These are phyloP conservation scores for Oryza nivara DNA, from an alignment of 176 grass and related monocot genomes.

Conservation along the genomic window DNA sequence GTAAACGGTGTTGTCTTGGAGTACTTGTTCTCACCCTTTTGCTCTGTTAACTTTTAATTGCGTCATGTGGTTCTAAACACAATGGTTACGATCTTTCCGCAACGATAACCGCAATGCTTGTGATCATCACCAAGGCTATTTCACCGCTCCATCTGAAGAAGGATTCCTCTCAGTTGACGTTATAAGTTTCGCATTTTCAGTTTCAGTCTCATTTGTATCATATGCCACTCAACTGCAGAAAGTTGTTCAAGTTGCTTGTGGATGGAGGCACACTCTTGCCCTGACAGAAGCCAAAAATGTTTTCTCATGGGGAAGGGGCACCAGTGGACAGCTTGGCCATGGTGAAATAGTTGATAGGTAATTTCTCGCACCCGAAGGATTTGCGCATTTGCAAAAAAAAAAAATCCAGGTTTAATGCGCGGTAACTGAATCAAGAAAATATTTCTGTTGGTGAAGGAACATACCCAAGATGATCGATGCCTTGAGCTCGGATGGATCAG, in stretches of 20 bases:
- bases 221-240: constrained; percentile 43
- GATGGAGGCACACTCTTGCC: constrained; percentile 82
- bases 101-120: too few relatives aligned
- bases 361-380: not conserved
- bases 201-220: not conserved
- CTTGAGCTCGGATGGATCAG: constrained; percentile 66
- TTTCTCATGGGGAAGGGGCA: constrained; percentile 83
- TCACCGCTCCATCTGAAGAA: not conserved
- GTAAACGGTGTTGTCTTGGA: constrained; percentile 20
- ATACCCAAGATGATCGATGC: constrained; percentile 71
- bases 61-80: not conserved
- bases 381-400: not conserved
- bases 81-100: not conserved
- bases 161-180: not conserved
- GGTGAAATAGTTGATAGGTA: constrained; percentile 80
- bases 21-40: not conserved
- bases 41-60: not conserved
- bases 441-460: constrained; percentile 39
- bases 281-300: constrained; percentile 67
- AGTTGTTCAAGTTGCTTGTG: constrained; percentile 69
- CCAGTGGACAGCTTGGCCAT: constrained; percentile 82
- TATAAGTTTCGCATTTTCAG: not conserved
- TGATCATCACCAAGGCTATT: not conserved
- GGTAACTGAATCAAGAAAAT: not conserved
- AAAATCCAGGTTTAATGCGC: not conserved